Evolutionary conservation across 768 basidiomycete genomes (phyloP), one percentile per base, ranked within the genome.

Genomic region (Pholiota microspora): DNA sequence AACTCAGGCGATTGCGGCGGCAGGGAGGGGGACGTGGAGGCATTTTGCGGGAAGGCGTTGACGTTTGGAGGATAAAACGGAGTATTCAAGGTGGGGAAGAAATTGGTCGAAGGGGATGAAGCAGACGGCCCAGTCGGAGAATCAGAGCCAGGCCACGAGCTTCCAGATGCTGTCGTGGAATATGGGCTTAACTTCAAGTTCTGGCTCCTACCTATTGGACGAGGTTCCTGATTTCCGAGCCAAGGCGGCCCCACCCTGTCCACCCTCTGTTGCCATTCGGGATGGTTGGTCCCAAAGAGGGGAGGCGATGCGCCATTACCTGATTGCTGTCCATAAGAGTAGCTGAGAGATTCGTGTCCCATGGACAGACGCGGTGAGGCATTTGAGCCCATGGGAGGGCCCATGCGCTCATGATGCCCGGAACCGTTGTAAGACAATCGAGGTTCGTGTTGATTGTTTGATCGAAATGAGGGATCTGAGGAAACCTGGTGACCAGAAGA

Each of bases 1-100:
- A 49, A 63, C 21, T 54, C 25, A 7, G 60, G 45, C 9, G 51
- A 29, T 32, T 53, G 58, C 0, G 54, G 45, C 13, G 49, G 55
- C 13, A 60, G 16, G 42, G 54, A 46, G 27, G 61, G 38, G 29
- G 55, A 49, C 47, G 58, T 45, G 54, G 55, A 46, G 48, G 61
- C 21, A 60, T 59, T 61, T 15, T 71, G 54, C 53, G 71, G 69
- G 54, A 67, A 60, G 63, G 62, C 21, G 69, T 63, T 49, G 73
- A 68, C 6, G 70, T 32, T 53, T 69, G 65, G 38, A 18, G 84
- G 84, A 65, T 75, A 82, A 69, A 83, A 85, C 9, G 84, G 78
- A 7, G 82, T 75, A 57, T 68, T 82, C 34, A 84, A 74, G 13
- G 84, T 85, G 36, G 80, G 78, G 64, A 85, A 78, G 62, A 64